phyloP scores from a whole-genome alignment of 179 eudicot species.

The Silene noctiflora region DNA sequence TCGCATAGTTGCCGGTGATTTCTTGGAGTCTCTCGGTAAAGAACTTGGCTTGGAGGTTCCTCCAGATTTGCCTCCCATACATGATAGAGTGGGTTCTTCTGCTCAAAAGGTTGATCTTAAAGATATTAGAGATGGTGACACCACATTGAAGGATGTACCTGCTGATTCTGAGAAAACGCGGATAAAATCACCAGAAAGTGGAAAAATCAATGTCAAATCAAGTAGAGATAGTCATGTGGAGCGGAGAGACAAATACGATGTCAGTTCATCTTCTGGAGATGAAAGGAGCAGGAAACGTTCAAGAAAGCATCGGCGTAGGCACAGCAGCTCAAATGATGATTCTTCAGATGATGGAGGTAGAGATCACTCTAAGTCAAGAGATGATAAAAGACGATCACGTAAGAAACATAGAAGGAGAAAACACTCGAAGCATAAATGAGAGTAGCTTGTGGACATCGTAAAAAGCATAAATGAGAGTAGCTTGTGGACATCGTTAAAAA shows the following conservation, averaged over 20 bases:
- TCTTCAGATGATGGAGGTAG: conserved; percentile 45
- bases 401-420: conserved; percentile 64
- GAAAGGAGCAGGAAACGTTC: conserved; percentile 53
- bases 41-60: conserved; percentile 93
- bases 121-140: background rate
- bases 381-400: conserved; percentile 45
- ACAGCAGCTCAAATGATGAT: conserved; percentile 41
- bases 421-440: conserved; percentile 57
- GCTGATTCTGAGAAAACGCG: conserved; percentile 9
- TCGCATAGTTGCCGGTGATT: conserved; percentile 90
- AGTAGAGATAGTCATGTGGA: conserved; percentile 25
- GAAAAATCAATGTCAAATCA: conserved; percentile 24
- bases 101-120: conserved; percentile 9
- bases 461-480: conserved; percentile 35
- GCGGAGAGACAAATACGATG: conserved; percentile 25
- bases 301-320: conserved; percentile 38
- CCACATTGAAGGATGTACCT: conserved; percentile 1
- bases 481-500: background rate
- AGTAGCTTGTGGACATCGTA: background rate
- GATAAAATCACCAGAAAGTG: conserved; percentile 13
- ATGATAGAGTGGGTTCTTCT: conserved; percentile 29
- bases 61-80: conserved; percentile 50
- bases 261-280: conserved; percentile 53
- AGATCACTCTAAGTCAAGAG: conserved; percentile 51
- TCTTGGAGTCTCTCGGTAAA: conserved; percentile 88